These are phyloP conservation scores for Trypanosoma congolense DNA, from an alignment of 208 protist genomes.

Conservation along the genomic window DNA sequence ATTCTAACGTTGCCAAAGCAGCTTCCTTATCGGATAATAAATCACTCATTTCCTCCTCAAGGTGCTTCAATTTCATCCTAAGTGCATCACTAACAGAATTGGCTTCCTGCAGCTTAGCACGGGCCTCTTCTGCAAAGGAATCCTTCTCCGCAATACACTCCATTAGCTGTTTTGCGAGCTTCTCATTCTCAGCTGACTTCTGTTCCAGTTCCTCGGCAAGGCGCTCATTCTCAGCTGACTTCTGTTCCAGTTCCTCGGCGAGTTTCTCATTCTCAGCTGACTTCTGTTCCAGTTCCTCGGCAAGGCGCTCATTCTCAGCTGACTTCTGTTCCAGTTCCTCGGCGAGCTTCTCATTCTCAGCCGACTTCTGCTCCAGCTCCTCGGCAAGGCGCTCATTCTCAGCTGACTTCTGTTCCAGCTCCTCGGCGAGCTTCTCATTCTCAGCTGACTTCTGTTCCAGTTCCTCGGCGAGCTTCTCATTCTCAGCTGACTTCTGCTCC, in stretches of 20 bases:
- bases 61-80: neutral
- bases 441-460: slow-evolving; percentile 22
- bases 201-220: slow-evolving; percentile 22
- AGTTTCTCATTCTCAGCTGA: slow-evolving; percentile 14
- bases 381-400: slow-evolving; percentile 32
- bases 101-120: neutral
- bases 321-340: slow-evolving; percentile 19
- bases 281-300: neutral
- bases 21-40: slow-evolving; percentile 12
- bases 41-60: slow-evolving; percentile 1
- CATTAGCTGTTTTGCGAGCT: slow-evolving; percentile 24
- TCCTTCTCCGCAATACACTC: slow-evolving; percentile 23
- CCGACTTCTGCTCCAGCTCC: slow-evolving; percentile 21
- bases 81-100: neutral
- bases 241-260: slow-evolving; percentile 19
- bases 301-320: slow-evolving; percentile 27
- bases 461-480: slow-evolving; percentile 18
- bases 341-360: slow-evolving; percentile 23
- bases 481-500: slow-evolving; percentile 10
- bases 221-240: slow-evolving; percentile 21
- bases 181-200: slow-evolving; percentile 23
- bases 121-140: slow-evolving; percentile 9
- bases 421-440: slow-evolving; percentile 28
- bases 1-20: slow-evolving; percentile 6
- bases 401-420: slow-evolving; percentile 22